phyloP scores from a whole-genome alignment of 768 basidiomycete species.

The Coprinopsis strossmayeri region DNA sequence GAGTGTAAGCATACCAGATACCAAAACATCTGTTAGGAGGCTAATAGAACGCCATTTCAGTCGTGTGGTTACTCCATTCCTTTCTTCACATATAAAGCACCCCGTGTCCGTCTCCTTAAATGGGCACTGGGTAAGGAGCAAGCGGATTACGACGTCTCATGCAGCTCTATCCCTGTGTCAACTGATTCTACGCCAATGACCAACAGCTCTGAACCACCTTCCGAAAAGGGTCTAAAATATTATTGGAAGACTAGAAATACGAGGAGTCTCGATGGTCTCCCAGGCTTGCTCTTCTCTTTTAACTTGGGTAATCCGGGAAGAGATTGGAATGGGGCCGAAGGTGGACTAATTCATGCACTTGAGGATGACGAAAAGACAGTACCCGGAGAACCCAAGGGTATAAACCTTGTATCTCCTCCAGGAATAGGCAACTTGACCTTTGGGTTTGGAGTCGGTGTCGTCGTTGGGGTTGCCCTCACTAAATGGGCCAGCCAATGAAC shows the following conservation, averaged over 20 bases:
- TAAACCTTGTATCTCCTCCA: background rate
- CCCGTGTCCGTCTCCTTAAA: slow-evolving; percentile 40
- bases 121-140: slow-evolving; percentile 22
- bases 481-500: too few relatives aligned
- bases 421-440: background rate
- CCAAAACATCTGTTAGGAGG: background rate
- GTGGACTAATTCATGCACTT: background rate
- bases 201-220: background rate
- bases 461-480: background rate
- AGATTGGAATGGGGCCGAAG: background rate
- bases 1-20: slow-evolving; percentile 20
- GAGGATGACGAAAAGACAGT: background rate
- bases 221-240: slow-evolving; percentile 36
- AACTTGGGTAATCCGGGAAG: slow-evolving; percentile 5
- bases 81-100: slow-evolving; percentile 40
- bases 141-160: slow-evolving; percentile 30
- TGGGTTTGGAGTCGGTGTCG: slow-evolving; percentile 1
- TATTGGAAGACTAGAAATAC: slow-evolving; percentile 45
- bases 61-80: slow-evolving; percentile 40
- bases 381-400: background rate
- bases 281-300: slow-evolving; percentile 29
- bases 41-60: background rate
- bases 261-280: slow-evolving; percentile 41
- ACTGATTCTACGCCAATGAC: too few relatives aligned
- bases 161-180: background rate